Conservation (phyloP, 2,329 filamentous ascomycete species). For the Fusarium udum region DNA sequence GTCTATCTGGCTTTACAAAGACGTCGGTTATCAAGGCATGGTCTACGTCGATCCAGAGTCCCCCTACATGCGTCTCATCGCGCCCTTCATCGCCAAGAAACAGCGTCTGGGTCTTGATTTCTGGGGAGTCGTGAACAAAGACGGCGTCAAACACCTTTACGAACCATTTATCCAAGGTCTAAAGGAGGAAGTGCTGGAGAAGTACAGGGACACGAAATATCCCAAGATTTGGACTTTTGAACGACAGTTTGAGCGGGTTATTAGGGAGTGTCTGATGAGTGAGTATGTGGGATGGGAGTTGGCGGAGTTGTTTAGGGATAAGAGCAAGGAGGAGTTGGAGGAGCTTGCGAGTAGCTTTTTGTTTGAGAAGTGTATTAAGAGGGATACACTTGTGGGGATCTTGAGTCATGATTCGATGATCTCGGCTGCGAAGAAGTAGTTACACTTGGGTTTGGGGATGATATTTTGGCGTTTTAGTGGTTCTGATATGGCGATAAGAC, state of each 20-base stretch:
- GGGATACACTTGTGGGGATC: slow-evolving; percentile 62
- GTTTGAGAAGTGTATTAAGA: slow-evolving; percentile 62
- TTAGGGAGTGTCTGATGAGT: slow-evolving; percentile 53
- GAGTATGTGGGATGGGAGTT: slow-evolving; percentile 63
- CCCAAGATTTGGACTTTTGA: slow-evolving; percentile 61
- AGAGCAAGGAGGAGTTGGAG: slow-evolving; percentile 62
- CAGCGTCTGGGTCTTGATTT: slow-evolving; percentile 61
- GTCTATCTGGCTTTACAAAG: slow-evolving; percentile 70
- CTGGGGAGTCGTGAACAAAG: slow-evolving; percentile 56
- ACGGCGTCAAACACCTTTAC: slow-evolving; percentile 49
- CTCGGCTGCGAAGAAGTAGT: background rate
- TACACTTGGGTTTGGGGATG: rapidly evolving
- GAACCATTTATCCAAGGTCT: slow-evolving; percentile 53
- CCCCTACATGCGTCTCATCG: slow-evolving; percentile 60
- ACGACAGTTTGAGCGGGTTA: slow-evolving; percentile 58
- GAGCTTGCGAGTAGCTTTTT: slow-evolving; percentile 61
- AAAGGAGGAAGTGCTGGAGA: slow-evolving; percentile 54
- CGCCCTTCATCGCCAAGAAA: slow-evolving; percentile 66
- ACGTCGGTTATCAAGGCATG: slow-evolving; percentile 67
- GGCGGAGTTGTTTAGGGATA: slow-evolving; percentile 62
- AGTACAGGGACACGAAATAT: slow-evolving; percentile 55
- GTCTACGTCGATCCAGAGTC: slow-evolving; percentile 57
- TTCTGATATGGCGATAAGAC: rapidly evolving
- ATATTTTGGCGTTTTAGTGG: background rate
- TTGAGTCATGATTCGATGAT: slow-evolving; percentile 45